Conservation (phyloP, 352 stramenopile genomes). For the Globisporangium nodosum region DNA sequence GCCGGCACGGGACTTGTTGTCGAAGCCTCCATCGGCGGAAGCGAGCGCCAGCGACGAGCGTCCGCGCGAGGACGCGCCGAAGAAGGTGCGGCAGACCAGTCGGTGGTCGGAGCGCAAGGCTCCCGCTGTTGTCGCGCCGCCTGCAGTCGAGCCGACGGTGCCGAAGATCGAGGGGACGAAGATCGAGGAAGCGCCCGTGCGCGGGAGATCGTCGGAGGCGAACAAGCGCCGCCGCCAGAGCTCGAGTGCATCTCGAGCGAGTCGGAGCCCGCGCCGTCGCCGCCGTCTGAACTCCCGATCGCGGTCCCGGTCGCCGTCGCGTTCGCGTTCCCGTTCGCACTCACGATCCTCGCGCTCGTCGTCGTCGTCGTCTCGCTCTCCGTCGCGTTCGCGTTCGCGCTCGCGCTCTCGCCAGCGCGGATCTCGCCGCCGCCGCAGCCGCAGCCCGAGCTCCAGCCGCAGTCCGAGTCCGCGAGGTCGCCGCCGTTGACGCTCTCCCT, state of each 20-base stretch:
- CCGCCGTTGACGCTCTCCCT: slow-evolving; percentile 5
- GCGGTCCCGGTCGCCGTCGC: slow-evolving; percentile 1
- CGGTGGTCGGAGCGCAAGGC: slow-evolving; percentile 4
- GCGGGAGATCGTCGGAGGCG: slow-evolving; percentile 1
- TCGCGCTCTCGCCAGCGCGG: slow-evolving; percentile 22
- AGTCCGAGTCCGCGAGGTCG: slow-evolving; percentile 15
- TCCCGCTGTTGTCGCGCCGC: neutral
- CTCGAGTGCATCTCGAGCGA: slow-evolving; percentile 16
- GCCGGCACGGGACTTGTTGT: neutral
- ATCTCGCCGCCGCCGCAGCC: slow-evolving; percentile 14
- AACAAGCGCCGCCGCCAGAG: slow-evolving; percentile 20
- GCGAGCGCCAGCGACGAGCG: neutral
- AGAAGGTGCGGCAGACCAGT: slow-evolving; percentile 3
- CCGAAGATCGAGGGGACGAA: neutral
- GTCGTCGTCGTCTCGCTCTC: slow-evolving; percentile 15
- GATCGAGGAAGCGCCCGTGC: slow-evolving; percentile 3
- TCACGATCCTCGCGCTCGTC: slow-evolving; percentile 27
- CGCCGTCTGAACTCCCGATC: slow-evolving; percentile 4
- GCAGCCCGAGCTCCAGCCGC: slow-evolving; percentile 23
- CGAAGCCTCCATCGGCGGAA: neutral
- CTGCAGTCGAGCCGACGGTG: neutral
- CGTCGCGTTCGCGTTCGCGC: neutral
- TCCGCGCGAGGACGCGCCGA: neutral
- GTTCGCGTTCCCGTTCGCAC: slow-evolving; percentile 13
- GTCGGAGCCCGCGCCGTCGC: slow-evolving; percentile 17